Evolutionary conservation across 1,284 basidiomycete species (phyloP), one percentile per base, ranked within the genome.

Genomic region (Bondarzewia mesenterica): DNA sequence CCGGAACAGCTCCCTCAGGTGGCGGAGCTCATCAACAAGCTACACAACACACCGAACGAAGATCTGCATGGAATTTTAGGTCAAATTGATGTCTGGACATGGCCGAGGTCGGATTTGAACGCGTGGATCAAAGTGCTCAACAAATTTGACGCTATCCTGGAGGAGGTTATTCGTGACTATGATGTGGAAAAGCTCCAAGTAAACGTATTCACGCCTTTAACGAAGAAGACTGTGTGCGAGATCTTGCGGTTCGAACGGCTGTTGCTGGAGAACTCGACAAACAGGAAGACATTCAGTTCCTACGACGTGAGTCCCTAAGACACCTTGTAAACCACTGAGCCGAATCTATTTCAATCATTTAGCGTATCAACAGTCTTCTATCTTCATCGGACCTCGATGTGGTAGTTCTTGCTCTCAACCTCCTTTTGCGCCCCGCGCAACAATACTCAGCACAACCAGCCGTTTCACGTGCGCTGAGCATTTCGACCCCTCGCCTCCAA

Each of bases 241-340:
- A 85, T 99, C 54, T 77, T 99, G 50, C 76, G 83, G 56, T 95
- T 99, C 58, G 83, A 93, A 66, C 79, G 90, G 48, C 71, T 99
- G 41, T 71, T 99, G 46, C 73, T 99, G 60, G 96, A 99, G 70
- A 98, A 98, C 66, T 96, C 94, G 51, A 99, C 95, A 42, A 99
- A 96, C 63, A 78, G 96, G 61, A 99, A 98, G 74, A 88, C 94
- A 51, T 99, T 90, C 69, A 85, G 82, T 52, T 97, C 93, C 3
- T 99, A 97, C 65, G 96, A 99, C 65, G 94, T 96, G 67, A 68
- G 91, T 70, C 44, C 54, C 49, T 42, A 35, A 48, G 15, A 38
- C 40, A 42, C 15, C 47, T 48, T 37, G 38, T 57, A 36, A 44
- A 21, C 7, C 51, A 37, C 61, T 50, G 48, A 50, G 22, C 22